phyloP scores from a whole-genome alignment of 768 basidiomycete species.

The Crucibulum laeve region DNA sequence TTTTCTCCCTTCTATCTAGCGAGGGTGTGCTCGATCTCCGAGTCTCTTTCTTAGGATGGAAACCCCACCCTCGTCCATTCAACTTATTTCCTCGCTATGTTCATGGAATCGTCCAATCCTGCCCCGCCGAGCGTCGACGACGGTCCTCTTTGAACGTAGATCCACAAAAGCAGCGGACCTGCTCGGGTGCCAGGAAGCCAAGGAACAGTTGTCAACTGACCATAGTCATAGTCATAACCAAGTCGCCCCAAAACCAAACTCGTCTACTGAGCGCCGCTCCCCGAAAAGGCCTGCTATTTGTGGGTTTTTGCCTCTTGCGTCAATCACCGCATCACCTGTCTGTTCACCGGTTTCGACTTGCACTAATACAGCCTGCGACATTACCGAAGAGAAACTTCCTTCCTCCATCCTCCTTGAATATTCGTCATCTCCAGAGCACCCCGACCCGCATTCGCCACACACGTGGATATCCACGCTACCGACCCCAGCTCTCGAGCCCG shows the following conservation, averaged over 20 bases:
- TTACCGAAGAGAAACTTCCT: background rate
- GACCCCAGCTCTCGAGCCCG: slow-evolving; percentile 44
- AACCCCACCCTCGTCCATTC: slow-evolving; percentile 10
- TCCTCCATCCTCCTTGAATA: background rate
- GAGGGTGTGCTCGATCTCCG: too few relatives aligned
- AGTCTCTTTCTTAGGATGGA: too few relatives aligned
- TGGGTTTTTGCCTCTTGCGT: slow-evolving; percentile 46
- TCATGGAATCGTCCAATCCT: slow-evolving; percentile 12
- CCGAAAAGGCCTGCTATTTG: slow-evolving; percentile 24
- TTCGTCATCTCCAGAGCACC: background rate
- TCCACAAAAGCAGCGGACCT: background rate
- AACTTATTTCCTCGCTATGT: slow-evolving; percentile 13
- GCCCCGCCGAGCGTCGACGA: slow-evolving; percentile 5
- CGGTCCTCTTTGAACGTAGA: slow-evolving; percentile 8
- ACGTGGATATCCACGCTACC: slow-evolving; percentile 59
- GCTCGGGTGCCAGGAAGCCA: background rate
- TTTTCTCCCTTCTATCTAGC: too few relatives aligned
- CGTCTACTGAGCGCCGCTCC: background rate
- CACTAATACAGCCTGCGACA: slow-evolving; percentile 12
- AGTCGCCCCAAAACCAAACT: background rate
- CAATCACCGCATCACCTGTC: slow-evolving; percentile 57
- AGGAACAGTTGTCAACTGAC: background rate
- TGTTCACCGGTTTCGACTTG: slow-evolving; percentile 41
- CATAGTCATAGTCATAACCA: background rate
- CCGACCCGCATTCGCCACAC: slow-evolving; percentile 28